Evolutionary conservation across 371 early-diverging fungal species (phyloP).

Genomic region (Rhizopus delemar): DNA sequence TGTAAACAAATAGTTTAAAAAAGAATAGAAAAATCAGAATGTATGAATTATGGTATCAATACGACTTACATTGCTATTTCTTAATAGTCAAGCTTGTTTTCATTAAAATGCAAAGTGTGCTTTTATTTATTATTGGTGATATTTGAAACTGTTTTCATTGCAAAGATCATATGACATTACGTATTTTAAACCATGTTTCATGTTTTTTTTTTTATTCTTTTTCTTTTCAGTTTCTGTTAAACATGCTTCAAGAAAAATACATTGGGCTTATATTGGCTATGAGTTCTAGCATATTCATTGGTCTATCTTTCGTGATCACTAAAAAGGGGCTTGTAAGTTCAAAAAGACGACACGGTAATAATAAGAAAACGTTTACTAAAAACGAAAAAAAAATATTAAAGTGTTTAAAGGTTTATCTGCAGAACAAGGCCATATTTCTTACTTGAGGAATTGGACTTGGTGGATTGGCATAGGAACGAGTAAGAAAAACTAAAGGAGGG

Average conservation of each 20-base stretch:
- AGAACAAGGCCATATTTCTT: conserved; percentile 51
- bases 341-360: conserved; percentile 37
- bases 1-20: too few relatives aligned
- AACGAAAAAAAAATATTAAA: neutral
- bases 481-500: conserved; percentile 31
- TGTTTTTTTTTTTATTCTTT: conserved; percentile 4
- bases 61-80: too few relatives aligned
- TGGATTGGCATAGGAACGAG: conserved; percentile 91
- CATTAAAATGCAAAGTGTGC: neutral
- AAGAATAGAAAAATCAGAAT: too few relatives aligned
- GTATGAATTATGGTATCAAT: too few relatives aligned
- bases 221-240: conserved; percentile 6
- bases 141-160: neutral
- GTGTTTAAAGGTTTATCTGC: conserved; percentile 51
- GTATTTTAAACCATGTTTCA: neutral
- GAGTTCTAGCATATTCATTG: conserved; percentile 79
- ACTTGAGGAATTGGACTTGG: conserved; percentile 64
- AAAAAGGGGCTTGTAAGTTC: conserved; percentile 82
- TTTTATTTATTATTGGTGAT: neutral
- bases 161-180: neutral
- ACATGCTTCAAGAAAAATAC: conserved; percentile 72
- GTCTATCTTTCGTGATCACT: conserved; percentile 81
- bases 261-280: conserved; percentile 84
- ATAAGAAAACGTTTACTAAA: neutral
- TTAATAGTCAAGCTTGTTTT: too few relatives aligned